These are phyloP conservation scores for Plectosphaerella sp. DNA, from an alignment of 2,329 filamentous ascomycete genomes.

Conservation along the genomic window DNA sequence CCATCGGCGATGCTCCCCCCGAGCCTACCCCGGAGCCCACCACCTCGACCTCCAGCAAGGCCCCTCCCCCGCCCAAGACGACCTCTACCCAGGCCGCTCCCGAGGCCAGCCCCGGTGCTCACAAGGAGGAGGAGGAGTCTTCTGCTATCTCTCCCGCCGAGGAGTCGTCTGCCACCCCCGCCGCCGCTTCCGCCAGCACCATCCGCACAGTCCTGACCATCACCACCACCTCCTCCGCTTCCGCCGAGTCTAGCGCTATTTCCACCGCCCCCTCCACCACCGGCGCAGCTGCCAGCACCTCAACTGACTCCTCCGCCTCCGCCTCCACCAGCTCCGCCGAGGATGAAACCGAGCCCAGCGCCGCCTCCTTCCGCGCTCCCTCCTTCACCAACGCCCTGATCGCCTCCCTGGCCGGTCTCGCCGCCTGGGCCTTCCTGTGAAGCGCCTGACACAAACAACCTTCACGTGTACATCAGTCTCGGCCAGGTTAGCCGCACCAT, in stretches of 20 bases:
- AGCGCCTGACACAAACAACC: neutral
- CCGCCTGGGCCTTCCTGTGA: slow-evolving; percentile 2
- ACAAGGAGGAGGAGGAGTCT: neutral
- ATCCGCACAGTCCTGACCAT: slow-evolving; percentile 1
- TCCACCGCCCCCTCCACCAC: neutral
- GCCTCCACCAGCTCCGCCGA: neutral
- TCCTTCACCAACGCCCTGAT: neutral
- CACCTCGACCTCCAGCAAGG: slow-evolving; percentile 4
- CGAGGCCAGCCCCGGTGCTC: neutral
- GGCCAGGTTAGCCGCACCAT: too few species aligned
- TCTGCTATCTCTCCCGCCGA: neutral
- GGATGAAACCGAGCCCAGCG: neutral
- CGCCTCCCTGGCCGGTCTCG: neutral
- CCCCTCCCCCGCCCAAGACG: neutral
- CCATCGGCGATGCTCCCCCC: neutral
- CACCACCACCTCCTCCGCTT: neutral
- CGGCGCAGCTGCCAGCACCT: too few species aligned
- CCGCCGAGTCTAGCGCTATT: neutral
- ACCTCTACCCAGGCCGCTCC: neutral
- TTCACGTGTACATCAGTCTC: too few species aligned
- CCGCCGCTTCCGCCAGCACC: neutral
- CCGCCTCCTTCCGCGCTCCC: neutral
- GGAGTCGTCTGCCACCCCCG: neutral
- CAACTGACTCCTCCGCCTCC: neutral
- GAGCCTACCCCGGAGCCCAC: neutral